Conservation (phyloP, 1,284 basidiomycete species). For the Chiua sp. region DNA sequence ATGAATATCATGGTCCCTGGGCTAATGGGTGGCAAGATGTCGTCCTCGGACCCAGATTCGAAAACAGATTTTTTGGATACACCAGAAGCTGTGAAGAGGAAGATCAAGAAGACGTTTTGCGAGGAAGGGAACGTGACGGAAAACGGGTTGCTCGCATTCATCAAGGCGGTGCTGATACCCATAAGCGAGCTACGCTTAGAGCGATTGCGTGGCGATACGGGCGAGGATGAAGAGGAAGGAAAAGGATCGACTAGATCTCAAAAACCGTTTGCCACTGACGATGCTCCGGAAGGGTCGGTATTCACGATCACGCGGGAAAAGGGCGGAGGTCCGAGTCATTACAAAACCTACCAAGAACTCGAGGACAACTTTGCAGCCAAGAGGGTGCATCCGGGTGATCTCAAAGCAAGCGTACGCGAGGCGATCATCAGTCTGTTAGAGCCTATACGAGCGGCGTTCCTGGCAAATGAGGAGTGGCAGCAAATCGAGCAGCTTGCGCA, state of each 20-base stretch:
- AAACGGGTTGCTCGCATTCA: slow-evolving; percentile 94
- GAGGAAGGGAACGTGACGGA: slow-evolving; percentile 91
- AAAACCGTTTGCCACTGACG: slow-evolving; percentile 65
- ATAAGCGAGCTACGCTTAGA: slow-evolving; percentile 80
- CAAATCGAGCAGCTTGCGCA: slow-evolving; percentile 83
- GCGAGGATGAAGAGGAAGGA: slow-evolving; percentile 46
- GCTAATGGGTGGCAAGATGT: slow-evolving; percentile 96
- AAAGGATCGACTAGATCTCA: slow-evolving; percentile 44
- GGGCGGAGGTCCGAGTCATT: slow-evolving; percentile 87
- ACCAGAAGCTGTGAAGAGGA: slow-evolving; percentile 83
- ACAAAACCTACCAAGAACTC: slow-evolving; percentile 68
- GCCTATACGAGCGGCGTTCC: slow-evolving; percentile 84
- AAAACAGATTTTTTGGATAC: slow-evolving; percentile 98
- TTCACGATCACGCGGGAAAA: slow-evolving; percentile 79
- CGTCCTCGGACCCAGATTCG: slow-evolving; percentile 94
- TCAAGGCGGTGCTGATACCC: slow-evolving; percentile 89
- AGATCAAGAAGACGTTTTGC: slow-evolving; percentile 94
- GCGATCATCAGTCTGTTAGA: slow-evolving; percentile 81
- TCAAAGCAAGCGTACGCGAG: slow-evolving; percentile 85
- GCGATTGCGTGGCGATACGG: slow-evolving; percentile 47
- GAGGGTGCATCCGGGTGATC: slow-evolving; percentile 88
- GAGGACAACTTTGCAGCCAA: slow-evolving; percentile 81
- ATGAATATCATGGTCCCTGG: slow-evolving; percentile 99
- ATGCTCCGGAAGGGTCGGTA: slow-evolving; percentile 83
- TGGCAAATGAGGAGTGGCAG: slow-evolving; percentile 83